Evolutionary conservation across 2,329 filamentous ascomycete genomes (phyloP), one percentile per base, ranked within the genome.

Genomic region (Sarocladium brachiariae): DNA sequence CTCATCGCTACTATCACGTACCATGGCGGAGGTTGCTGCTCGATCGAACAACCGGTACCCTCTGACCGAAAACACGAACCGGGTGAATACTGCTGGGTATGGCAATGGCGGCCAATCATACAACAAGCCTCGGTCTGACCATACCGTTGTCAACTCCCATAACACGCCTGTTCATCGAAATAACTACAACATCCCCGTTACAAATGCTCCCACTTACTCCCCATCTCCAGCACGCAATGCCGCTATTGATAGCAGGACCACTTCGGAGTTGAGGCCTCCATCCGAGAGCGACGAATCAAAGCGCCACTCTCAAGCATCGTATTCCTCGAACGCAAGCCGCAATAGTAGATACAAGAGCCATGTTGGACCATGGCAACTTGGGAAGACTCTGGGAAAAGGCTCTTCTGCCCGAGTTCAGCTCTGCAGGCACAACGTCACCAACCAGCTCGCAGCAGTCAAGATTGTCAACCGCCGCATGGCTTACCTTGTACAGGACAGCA

Each of bases 321-420:
- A 70, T 52, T 66, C 67, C 1, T 66, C 68, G 10, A 71, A 67
- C 54, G 63, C 65, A 33, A 63, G 66, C 31, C 39, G 39, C 10
- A 69, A 68, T 54, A 68, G 65, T 52, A 67, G 66, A 55, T 72
- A 73, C 55, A 85, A 85, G 68, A 88, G 86, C 10, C 86, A 89
- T 59, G 88, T 99, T 59, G 93, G 93, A 0, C 92, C 92, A 57
- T 99, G 93, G 93, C 84, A 92, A 57, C 72, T 99, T 3, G 93
- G 93, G 6, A 89, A 81, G 64, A 95, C 88, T 1, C 76, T 99
- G 24, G 93, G 93, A 1, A 87, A 89, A 59, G 93, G 93, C 2
- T 90, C 91, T 2, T 95, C 89, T 47, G 92, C 90, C 13, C 82
- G 89, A 24, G 93, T 99, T 14, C 81, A 92, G 50, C 74, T 93